Percentiles rank a stretch among this genome's conserved stretches.
Evolutionary conservation across 441 rosid species (phyloP).

Genomic region (Populus hybrid): DNA sequence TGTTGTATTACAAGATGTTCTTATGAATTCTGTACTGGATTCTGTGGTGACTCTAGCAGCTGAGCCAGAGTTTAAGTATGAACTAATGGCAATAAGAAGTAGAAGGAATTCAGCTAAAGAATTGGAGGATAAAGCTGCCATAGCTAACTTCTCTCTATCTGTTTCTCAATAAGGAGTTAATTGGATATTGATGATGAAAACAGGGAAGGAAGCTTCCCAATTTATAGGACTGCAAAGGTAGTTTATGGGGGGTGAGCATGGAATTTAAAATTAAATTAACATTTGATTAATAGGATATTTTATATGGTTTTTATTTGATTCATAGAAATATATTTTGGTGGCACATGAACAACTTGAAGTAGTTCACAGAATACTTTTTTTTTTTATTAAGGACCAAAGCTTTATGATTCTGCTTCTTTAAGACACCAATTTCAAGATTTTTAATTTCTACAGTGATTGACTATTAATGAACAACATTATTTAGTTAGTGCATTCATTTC

Average conservation of each 20-base stretch:
- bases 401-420: too few species aligned
- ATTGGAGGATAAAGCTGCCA: constrained; percentile 21
- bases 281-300: too few species aligned
- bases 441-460: too few species aligned
- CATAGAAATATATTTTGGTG: too few species aligned
- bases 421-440: too few species aligned
- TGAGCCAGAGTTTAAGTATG: constrained; percentile 12
- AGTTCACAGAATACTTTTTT: too few species aligned
- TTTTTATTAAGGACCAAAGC: too few species aligned
- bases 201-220: not conserved
- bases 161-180: too few species aligned
- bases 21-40: constrained; percentile 53
- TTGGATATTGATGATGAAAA: constrained; percentile 16
- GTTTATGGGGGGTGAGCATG: not conserved
- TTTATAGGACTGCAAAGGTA: constrained; percentile 16
- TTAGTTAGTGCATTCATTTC: too few species aligned
- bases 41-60: constrained; percentile 27
- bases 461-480: too few species aligned
- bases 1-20: constrained; percentile 54
- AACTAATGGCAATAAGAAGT: constrained; percentile 15
- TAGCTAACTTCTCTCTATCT: not conserved
- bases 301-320: too few species aligned
- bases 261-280: not conserved
- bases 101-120: constrained; percentile 4
- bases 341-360: too few species aligned